A percentile compares a stretch with the other conserved stretches of the same genome.
Conservation (phyloP, 345 rosid species). For the Syzygium aromaticum region DNA sequence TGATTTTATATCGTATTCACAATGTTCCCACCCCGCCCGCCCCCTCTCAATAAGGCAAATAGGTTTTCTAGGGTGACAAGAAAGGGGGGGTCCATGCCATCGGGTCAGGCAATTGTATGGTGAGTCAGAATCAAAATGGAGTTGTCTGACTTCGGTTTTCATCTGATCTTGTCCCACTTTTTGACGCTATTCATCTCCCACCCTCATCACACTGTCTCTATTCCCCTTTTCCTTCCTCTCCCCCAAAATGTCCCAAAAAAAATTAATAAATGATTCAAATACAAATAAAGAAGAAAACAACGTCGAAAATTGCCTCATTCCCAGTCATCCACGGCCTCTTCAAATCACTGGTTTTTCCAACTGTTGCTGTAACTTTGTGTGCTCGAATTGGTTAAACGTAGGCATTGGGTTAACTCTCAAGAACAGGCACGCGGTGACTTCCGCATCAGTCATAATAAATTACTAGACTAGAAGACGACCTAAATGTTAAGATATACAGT, state of each 20-base stretch:
- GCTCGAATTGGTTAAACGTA: background rate
- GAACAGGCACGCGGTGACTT: fast-evolving
- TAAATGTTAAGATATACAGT: too few relatives aligned
- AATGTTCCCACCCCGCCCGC: background rate
- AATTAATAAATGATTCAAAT: background rate
- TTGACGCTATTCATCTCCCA: background rate
- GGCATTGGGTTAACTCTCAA: background rate
- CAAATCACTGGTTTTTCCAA: background rate
- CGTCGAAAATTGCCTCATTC: background rate
- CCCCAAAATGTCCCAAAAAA: background rate
- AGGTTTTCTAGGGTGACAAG: background rate
- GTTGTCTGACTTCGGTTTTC: background rate
- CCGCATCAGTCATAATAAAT: background rate
- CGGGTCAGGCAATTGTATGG: background rate
- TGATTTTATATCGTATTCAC: background rate
- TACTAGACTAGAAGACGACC: too few relatives aligned
- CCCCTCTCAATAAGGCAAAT: background rate
- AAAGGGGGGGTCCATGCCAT: background rate
- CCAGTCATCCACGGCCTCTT: background rate
- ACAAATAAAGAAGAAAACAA: background rate
- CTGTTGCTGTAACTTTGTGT: background rate
- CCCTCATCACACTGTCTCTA: background rate
- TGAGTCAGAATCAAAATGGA: background rate
- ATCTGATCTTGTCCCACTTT: background rate
- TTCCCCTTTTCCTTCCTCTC: background rate